A percentile compares a stretch with the other conserved stretches of the same genome.
Conservation (phyloP, 2,329 filamentous ascomycete species). For the Lasiodiplodia theobromae region DNA sequence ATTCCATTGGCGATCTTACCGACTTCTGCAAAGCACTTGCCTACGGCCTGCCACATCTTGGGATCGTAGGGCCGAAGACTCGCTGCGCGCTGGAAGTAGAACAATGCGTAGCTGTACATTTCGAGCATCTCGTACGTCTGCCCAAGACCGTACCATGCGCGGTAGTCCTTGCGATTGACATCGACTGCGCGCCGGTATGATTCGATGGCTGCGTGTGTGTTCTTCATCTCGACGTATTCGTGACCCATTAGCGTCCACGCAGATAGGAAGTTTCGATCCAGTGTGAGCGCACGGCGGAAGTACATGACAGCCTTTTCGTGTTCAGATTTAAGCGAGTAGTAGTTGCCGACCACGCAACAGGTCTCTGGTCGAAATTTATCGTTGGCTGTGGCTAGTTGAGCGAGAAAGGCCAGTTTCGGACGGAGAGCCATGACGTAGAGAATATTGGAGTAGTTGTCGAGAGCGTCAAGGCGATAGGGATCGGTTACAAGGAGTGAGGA, state of each 20-base stretch:
- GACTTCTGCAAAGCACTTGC: constrained; percentile 89
- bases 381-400: constrained; percentile 86
- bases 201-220: constrained; percentile 96
- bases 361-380: constrained; percentile 98
- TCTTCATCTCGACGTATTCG: constrained; percentile 98
- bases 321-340: constrained; percentile 91
- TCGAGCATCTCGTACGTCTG: constrained; percentile 98
- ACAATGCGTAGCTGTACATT: constrained; percentile 96
- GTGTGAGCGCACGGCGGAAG: constrained; percentile 87
- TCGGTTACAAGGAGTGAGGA: constrained; percentile 73
- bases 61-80: constrained; percentile 93
- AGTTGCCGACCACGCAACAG: constrained; percentile 96
- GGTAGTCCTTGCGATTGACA: constrained; percentile 93
- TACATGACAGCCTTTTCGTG: constrained; percentile 99
- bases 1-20: constrained; percentile 87
- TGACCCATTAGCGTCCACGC: constrained; percentile 99
- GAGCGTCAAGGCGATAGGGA: constrained; percentile 78
- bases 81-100: constrained; percentile 96
- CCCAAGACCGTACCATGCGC: constrained; percentile 96
- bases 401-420: constrained; percentile 86
- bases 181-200: constrained; percentile 95
- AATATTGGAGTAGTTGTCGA: constrained; percentile 97
- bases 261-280: constrained; percentile 89
- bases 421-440: constrained; percentile 89
- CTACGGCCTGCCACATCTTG: constrained; percentile 99